Base-by-base conservation (phyloP, 306 rosid species). In the Quercus mongolica region DNA sequence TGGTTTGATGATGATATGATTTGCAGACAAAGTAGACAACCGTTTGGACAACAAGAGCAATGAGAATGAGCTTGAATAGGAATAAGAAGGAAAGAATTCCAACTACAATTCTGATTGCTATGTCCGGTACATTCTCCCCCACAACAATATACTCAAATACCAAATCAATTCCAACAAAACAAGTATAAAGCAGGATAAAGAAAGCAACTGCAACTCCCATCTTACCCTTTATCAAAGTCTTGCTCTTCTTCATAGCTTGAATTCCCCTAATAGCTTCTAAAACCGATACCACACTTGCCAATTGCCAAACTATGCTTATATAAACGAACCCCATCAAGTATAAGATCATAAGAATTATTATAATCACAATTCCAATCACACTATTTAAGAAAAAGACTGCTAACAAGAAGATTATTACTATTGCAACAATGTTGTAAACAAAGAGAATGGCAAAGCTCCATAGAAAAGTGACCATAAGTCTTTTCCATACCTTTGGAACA, bases 1-100 rank as follows among this genome's bases (percentile, higher is more conserved):
- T 82, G 49, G 72, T 76, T 71, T 82, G 81, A 52, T 82, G 81
- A 81, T 82, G 85, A 41, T 49, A 82, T 3, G 85, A 82, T 35
- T 82, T 82, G 74, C 85, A 76, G 3, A 82, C 81, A 23, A 82
- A 82, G 74, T 82, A 82, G 31, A 82, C 62, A 0, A 76, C 46
- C 1, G 81, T 82, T 51, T 77, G 78, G 12, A 63, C 33, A 7
- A 82, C 81, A 71, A 82, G 81, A 13, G 55, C 81, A 19, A 76
- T 52, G n/a, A 82, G 78, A 51, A 81, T 69, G 54, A 82, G 54
- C 63, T 12, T 76, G 69, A 71, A 14, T 18, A 76, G 61, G 12
- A 82, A 31, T 41, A 76, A 6, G 38, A 52, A 62, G 26, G 69
- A 82, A 9, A 82, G 18, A 54, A 28, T 74, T 56, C 49, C 81